phyloP scores from a whole-genome alignment of 1,284 basidiomycete genomes.

The Agaricales sp. region DNA sequence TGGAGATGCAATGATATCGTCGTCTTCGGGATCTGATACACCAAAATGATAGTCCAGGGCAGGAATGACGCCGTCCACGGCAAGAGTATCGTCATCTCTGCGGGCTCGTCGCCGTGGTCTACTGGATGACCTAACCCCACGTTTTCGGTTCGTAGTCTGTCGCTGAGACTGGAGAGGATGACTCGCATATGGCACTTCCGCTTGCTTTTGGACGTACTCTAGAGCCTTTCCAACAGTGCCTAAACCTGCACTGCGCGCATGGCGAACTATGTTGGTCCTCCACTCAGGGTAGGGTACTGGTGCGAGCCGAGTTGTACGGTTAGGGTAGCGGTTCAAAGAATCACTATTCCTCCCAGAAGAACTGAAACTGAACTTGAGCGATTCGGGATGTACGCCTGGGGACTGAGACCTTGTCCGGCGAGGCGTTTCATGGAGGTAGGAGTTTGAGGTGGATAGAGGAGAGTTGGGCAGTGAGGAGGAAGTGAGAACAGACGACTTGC shows the following conservation, averaged over 20 bases:
- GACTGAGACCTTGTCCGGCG: neutral
- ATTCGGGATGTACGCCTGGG: neutral
- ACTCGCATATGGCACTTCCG: neutral
- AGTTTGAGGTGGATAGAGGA: conserved; percentile 13
- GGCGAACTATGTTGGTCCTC: conserved; percentile 35
- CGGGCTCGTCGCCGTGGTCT: neutral
- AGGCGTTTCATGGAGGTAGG: conserved; percentile 9
- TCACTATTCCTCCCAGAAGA: conserved; percentile 3
- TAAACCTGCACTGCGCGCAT: conserved; percentile 44
- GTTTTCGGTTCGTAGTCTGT: neutral
- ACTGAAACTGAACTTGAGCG: neutral
- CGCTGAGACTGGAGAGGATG: neutral
- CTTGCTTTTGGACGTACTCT: conserved; percentile 24
- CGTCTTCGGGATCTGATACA: neutral
- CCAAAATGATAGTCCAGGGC: neutral
- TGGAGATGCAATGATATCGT: neutral
- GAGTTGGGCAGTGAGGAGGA: conserved; percentile 9
- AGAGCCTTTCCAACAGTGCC: conserved; percentile 42
- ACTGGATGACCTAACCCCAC: neutral
- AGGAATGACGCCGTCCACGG: neutral
- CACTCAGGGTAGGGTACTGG: conserved; percentile 53
- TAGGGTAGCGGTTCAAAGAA: conserved; percentile 7
- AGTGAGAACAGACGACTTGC: neutral
- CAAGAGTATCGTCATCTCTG: neutral
- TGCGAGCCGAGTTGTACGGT: conserved; percentile 16